These are phyloP conservation scores for Wakefieldia striispora DNA, from an alignment of 768 basidiomycete species.

Conservation along the genomic window DNA sequence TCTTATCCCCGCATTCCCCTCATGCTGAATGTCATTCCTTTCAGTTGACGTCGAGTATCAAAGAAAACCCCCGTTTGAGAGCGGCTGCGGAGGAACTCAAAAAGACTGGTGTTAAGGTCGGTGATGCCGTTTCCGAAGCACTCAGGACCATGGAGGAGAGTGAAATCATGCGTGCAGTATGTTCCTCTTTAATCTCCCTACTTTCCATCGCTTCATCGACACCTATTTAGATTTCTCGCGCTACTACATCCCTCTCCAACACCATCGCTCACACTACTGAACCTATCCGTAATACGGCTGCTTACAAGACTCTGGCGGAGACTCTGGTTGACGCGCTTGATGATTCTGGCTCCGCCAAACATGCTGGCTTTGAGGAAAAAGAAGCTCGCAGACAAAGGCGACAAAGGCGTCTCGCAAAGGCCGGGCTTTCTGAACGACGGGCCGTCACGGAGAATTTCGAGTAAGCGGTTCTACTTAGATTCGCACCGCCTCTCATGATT, in stretches of 20 bases:
- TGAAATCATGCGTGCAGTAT: constrained; percentile 81
- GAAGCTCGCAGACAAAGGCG: constrained; percentile 82
- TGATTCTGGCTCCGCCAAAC: constrained; percentile 88
- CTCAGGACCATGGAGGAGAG: constrained; percentile 94
- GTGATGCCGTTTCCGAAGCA: constrained; percentile 92
- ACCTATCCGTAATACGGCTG: constrained; percentile 93
- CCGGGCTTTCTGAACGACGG: constrained; percentile 57
- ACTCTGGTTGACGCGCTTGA: constrained; percentile 91
- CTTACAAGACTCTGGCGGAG: constrained; percentile 89
- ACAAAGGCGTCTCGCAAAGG: constrained; percentile 79
- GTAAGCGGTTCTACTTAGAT: constrained; percentile 45
- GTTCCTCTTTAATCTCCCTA: constrained; percentile 27
- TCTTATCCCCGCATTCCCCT: not conserved
- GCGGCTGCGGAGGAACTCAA: constrained; percentile 92
- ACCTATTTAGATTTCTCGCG: constrained; percentile 67
- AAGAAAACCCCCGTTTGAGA: constrained; percentile 89
- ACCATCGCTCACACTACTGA: constrained; percentile 89
- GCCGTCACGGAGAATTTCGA: constrained; percentile 74
- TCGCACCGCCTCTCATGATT: not conserved
- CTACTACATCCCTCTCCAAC: constrained; percentile 80
- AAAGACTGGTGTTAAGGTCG: constrained; percentile 86
- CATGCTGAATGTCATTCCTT: constrained; percentile 4
- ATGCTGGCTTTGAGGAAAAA: constrained; percentile 95
- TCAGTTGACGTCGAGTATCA: constrained; percentile 89
- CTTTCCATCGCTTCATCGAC: not conserved